These are phyloP conservation scores for Heimioporus retisporus DNA, from an alignment of 1,284 basidiomycete genomes.

Conservation along the genomic window DNA sequence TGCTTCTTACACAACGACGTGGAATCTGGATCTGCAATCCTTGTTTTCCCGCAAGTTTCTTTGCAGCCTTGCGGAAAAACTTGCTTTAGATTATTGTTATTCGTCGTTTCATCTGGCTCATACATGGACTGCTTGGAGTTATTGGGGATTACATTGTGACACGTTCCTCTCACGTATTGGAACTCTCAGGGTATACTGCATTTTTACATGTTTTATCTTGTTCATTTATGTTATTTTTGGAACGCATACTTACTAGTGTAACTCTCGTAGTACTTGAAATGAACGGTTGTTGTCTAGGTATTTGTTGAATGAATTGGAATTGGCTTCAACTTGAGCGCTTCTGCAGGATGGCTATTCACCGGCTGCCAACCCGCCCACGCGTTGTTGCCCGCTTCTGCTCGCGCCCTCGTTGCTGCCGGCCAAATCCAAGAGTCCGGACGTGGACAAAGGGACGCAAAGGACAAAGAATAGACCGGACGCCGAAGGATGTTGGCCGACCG, in stretches of 20 bases:
- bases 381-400: no score
- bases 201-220: constrained; percentile 50
- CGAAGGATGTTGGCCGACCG: no score
- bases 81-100: constrained; percentile 45
- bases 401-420: no score
- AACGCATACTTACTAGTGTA: constrained; percentile 45
- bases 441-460: no score
- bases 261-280: constrained; percentile 28
- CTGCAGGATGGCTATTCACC: no score
- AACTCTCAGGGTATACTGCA: constrained; percentile 46
- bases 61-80: constrained; percentile 33
- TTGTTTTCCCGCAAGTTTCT: constrained; percentile 14
- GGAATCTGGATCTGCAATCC: constrained; percentile 2
- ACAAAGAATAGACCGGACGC: no score
- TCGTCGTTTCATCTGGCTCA: constrained; percentile 35
- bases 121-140: constrained; percentile 47
- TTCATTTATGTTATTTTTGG: constrained; percentile 52
- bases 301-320: constrained; percentile 17
- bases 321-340: no score
- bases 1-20: constrained; percentile 1
- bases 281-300: constrained; percentile 16
- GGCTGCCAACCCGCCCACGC: no score
- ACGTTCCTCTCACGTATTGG: constrained; percentile 41
- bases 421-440: no score
- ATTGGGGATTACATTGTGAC: constrained; percentile 32